phyloP scores from a whole-genome alignment of 2,329 filamentous ascomycete genomes.

The Rutstroemia sp. region DNA sequence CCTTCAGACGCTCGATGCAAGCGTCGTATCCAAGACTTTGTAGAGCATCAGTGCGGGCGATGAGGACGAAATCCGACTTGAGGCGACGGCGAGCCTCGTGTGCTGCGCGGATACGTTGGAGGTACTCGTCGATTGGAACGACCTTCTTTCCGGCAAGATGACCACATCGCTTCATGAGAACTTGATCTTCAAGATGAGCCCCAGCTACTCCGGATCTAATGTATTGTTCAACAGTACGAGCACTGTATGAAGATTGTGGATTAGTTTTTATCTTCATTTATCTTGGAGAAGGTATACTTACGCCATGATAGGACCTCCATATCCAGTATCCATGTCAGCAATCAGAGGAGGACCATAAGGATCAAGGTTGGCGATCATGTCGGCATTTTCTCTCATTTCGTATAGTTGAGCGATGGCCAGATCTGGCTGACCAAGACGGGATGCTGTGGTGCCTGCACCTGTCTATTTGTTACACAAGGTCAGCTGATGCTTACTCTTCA shows the following conservation, averaged over 20 bases:
- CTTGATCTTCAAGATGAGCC: slow-evolving; percentile 56
- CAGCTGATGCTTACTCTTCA: not conserved
- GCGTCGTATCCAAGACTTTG: slow-evolving; percentile 51
- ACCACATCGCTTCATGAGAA: slow-evolving; percentile 58
- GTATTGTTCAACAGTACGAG: slow-evolving; percentile 39
- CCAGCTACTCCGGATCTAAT: slow-evolving; percentile 48
- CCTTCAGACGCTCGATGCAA: slow-evolving; percentile 41
- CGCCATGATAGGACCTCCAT: slow-evolving; percentile 12
- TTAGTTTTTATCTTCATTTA: too few species aligned
- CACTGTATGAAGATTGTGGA: not conserved
- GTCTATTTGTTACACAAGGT: not conserved
- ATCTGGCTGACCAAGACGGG: slow-evolving; percentile 41
- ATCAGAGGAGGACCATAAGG: slow-evolving; percentile 41
- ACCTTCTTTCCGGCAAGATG: slow-evolving; percentile 55
- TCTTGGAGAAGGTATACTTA: too few species aligned
- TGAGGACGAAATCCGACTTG: slow-evolving; percentile 52
- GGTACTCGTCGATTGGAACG: slow-evolving; percentile 42
- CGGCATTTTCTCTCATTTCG: slow-evolving; percentile 45
- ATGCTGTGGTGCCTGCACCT: slow-evolving; percentile 42
- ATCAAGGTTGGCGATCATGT: slow-evolving; percentile 45
- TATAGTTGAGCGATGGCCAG: slow-evolving; percentile 42
- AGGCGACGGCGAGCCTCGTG: slow-evolving; percentile 40
- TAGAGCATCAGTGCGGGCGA: slow-evolving; percentile 56
- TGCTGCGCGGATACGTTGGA: slow-evolving; percentile 51
- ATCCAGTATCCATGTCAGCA: slow-evolving; percentile 46